Evolutionary conservation across 177 flowering plant genomes (phyloP), one percentile per base, ranked within the genome.

Genomic region (Vitis hybrid): DNA sequence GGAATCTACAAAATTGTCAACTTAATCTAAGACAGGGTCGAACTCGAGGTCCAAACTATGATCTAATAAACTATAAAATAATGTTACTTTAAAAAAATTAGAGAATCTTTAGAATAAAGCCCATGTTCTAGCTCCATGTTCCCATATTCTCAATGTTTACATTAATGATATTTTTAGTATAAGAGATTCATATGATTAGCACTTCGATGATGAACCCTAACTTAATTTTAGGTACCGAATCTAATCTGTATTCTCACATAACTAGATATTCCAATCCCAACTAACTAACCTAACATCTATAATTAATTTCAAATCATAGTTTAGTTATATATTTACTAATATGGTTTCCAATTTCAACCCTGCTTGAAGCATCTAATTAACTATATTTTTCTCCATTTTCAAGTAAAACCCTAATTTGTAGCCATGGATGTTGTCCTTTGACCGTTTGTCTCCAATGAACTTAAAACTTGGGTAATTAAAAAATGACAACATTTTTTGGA

Each of bases 201-300:
- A 57, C 2, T 4, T 9, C 2, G 19, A 5, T 3, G n/a, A 19
- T 18, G 30, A 18, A 19, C 60, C 9, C 60, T 57, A 17, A 0
- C 60, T 57, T 57, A 57, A 57, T 57, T 57, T 17, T 10, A 23
- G 65, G 57, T 56, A 49, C 74, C 64, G 56, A 71, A 64, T 71
- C 68, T 65, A 65, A 56, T 71, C 68, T 49, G 68, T 48, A 65
- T 71, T 57, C 12, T 64, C 18, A 9, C 65, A 60, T 51, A 32
- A 17, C 30, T 60, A 50, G 14, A 69, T 48, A 68, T 57, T 21
- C 17, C 7, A 54, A 2, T 66, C 56, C 3, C 6, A 57, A 57
- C 60, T 17, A 57, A 57, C 60, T 17, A 57, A 57, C 60, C 60
- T 18, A 57, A 19, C 60, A 18, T 19, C 19, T 10, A 18, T 57